Evolutionary conservation across 1,139 yeast species (phyloP).

Genomic region (Nakaseomyces sp.): DNA sequence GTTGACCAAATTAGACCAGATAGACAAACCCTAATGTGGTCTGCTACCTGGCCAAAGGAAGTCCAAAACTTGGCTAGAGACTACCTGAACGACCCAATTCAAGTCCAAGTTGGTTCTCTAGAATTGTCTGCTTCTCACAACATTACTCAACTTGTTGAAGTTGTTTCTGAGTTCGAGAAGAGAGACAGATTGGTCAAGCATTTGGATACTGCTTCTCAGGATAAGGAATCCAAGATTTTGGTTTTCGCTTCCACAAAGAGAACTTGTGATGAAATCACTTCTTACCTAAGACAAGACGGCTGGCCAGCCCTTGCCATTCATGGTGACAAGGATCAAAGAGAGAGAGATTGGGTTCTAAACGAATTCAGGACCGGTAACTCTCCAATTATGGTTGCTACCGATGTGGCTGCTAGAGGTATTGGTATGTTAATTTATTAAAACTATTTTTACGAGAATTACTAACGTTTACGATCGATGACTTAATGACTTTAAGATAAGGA

Average conservation of each 20-base stretch:
- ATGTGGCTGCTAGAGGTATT: constrained; percentile 99
- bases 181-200: constrained; percentile 82
- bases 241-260: constrained; percentile 94
- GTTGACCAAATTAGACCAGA: constrained; percentile 94
- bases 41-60: constrained; percentile 99
- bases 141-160: constrained; percentile 89
- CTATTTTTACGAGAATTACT: constrained; percentile 16
- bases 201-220: constrained; percentile 75
- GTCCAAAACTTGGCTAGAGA: constrained; percentile 89
- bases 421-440: constrained; percentile 59
- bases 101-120: constrained; percentile 91
- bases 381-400: constrained; percentile 98
- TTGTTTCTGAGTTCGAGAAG: constrained; percentile 85
- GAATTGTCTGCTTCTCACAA: constrained; percentile 95
- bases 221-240: constrained; percentile 67
- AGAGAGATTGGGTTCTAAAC: constrained; percentile 95
- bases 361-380: constrained; percentile 89
- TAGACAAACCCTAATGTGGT: constrained; percentile 98
- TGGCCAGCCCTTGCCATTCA: constrained; percentile 99
- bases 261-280: constrained; percentile 92
- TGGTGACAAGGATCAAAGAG: constrained; percentile 96
- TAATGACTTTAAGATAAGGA: not conserved
- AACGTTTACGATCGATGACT: constrained; percentile 8
- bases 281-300: constrained; percentile 88
- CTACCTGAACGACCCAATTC: constrained; percentile 85